These are phyloP conservation scores for Mychonastes homosphaera DNA, from an alignment of 139 green algal genomes.

Conservation along the genomic window DNA sequence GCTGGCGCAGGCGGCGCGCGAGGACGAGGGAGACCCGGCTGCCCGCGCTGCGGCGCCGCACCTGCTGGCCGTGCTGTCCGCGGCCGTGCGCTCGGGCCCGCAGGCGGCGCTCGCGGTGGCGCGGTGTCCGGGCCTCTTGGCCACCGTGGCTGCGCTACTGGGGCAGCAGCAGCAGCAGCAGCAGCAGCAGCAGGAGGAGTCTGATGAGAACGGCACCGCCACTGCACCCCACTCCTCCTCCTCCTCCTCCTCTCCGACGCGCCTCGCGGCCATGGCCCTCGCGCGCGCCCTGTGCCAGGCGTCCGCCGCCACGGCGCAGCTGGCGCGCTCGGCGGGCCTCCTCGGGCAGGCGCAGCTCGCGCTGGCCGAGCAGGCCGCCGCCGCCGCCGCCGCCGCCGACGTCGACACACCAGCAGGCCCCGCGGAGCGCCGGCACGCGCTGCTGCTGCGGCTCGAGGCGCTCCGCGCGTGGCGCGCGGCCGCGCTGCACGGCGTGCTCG, in stretches of 20 bases:
- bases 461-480: constrained; percentile 39
- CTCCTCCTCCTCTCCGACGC: background rate
- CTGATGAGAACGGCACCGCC: background rate
- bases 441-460: constrained; percentile 27
- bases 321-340: constrained; percentile 25
- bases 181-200: background rate
- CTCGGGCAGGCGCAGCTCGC: constrained; percentile 8
- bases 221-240: background rate
- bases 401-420: background rate
- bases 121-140: constrained; percentile 27
- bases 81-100: constrained; percentile 17
- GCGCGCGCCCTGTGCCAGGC: constrained; percentile 38
- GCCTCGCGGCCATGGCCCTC: constrained; percentile 26
- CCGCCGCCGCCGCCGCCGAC: background rate
- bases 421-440: background rate
- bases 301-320: constrained; percentile 23
- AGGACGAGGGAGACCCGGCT: constrained; percentile 1
- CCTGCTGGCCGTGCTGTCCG: constrained; percentile 31
- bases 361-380: background rate
- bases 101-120: constrained; percentile 26
- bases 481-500: constrained; percentile 32
- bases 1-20: constrained; percentile 7
- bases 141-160: constrained; percentile 22
- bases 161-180: background rate
- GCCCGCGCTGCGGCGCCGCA: constrained; percentile 14